Evolutionary conservation across 2,329 filamentous ascomycete species (phyloP), one percentile per base, ranked within the genome.

Genomic region (Fusarium denticulatum): DNA sequence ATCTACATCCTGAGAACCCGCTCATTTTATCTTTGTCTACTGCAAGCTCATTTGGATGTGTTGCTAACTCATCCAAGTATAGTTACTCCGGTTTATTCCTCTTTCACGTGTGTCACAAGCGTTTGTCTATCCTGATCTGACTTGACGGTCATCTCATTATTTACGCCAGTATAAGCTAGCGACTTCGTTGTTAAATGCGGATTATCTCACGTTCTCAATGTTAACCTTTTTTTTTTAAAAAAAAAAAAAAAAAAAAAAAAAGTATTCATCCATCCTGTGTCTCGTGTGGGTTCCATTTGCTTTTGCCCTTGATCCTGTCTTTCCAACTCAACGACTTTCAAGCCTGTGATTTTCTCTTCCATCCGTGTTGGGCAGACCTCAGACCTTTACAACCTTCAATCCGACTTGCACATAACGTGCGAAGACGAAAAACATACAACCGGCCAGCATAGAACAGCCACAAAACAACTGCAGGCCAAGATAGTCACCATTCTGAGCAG

Each of bases 391-490:
- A 45, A 78, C 3, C 61, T 77, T 81, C 47, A 82, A 77, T 8
- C 83, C 84, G 14, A 76, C 82, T 50, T 82, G 82, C 30, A 79
- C 74, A 32, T 78, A 79, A 36, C 83, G 77, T 15, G 82, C 82
- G 14, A 60, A 50, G 10, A 80, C 10, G 37, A 85, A 77, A 22
- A 80, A 57, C 7, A 76, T 22, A 22, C 77, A 76, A 3, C 79
- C 77, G 13, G 74, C 71, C 42, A 82, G 28, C 82, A 85, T 83
- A 39, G 87, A 81, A 22, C 89, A 80, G 3, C 92, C 92, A 53
- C 88, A 87, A 77, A 93, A 94, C 5, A 93, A 82, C 82, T 93
- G 90, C 69, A 93, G 75, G 5, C 88, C 88, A 24, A 88, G 81
- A 71, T 88, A 93, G 13, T 80, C 80, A 7, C 90, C 90, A 47